Evolutionary conservation across 257 asterid genomes (phyloP), one percentile per base, ranked within the genome.

Genomic region (Petunia axillaris): DNA sequence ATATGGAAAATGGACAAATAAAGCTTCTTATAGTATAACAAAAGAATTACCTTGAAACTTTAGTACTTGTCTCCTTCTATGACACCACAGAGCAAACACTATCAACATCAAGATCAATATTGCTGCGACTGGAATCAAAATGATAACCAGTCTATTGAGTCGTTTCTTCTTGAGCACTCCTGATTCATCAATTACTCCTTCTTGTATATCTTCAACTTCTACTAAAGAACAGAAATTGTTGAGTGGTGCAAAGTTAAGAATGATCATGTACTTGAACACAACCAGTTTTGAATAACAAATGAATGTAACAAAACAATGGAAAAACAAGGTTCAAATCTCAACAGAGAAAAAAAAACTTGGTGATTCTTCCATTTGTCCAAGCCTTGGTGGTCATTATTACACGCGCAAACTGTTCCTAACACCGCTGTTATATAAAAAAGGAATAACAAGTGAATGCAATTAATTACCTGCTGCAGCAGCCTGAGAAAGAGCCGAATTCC

Each of bases 401-500:
- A 25, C 25, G 25, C 25, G 25, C 25, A 25, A 25, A 25, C 25
- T 25, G 25, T 25, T 25, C 25, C 25, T 25, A 25, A 25, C 25
- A 25, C 25, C 25, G 25, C 25, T 25, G 25, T 25, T 25, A 25
- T 25, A 25, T 25, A 25, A 25, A 25, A 25, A 25, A 25, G 25
- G 25, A 25, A 25, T 25, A 25, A 25, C 25, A 25, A 25, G 25
- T 25, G 25, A 38, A 53, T 14, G 6, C 25, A 53, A 79, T 37
- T 50, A 16, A 14, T 36, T 64, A 63, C 50, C 55, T 65, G 5
- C 44, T 52, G 81, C 62, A 38, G 81, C 84, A 41, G 78, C 84
- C 11, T 36, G 74, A 76, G 84, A 82, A 55, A 83, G 83, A 1
- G 46, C 77, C 70, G 83, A 73, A 1, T 65, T 79, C 53, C 50